Conservation (phyloP, 495 filamentous ascomycete species). For the Penicillium tannophilum region DNA sequence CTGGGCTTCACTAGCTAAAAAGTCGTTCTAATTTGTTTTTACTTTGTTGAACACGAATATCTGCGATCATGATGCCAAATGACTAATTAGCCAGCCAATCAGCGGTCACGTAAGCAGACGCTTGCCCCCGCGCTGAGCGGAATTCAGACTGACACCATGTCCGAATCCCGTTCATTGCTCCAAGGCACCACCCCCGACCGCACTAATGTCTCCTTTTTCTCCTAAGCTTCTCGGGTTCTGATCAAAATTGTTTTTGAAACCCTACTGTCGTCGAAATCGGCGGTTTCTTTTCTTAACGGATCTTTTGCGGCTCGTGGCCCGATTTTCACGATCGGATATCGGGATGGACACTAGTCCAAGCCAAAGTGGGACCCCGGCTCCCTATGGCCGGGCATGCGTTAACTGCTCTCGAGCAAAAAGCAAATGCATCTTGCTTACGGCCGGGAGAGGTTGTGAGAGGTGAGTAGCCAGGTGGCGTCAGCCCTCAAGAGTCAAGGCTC, state of each 20-base stretch:
- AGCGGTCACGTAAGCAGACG: not conserved
- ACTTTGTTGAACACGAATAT: too few relatives aligned
- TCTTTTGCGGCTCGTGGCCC: not conserved
- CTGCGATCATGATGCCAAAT: too few relatives aligned
- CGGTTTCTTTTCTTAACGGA: not conserved
- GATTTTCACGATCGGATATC: not conserved
- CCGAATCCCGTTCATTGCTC: not conserved
- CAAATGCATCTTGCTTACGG: constrained; percentile 49
- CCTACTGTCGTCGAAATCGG: not conserved
- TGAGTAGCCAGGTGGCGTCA: constrained; percentile 17
- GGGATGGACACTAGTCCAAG: constrained; percentile 6
- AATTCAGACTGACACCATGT: not conserved
- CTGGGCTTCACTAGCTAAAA: too few relatives aligned
- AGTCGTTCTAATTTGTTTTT: too few relatives aligned
- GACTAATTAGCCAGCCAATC: not conserved
- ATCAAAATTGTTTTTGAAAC: not conserved
- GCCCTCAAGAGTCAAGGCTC: not conserved
- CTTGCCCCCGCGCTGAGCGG: not conserved
- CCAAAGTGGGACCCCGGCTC: constrained; percentile 28
- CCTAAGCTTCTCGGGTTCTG: not conserved
- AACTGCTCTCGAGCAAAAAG: constrained; percentile 60
- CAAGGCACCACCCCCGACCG: not conserved
- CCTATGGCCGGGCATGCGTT: constrained; percentile 53
- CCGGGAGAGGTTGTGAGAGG: constrained; percentile 50
- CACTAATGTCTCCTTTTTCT: not conserved